Percentiles rank a stretch among this genome's conserved stretches.
Conservation (phyloP, 352 stramenopile species). For the Phytophthora colocasiae region DNA sequence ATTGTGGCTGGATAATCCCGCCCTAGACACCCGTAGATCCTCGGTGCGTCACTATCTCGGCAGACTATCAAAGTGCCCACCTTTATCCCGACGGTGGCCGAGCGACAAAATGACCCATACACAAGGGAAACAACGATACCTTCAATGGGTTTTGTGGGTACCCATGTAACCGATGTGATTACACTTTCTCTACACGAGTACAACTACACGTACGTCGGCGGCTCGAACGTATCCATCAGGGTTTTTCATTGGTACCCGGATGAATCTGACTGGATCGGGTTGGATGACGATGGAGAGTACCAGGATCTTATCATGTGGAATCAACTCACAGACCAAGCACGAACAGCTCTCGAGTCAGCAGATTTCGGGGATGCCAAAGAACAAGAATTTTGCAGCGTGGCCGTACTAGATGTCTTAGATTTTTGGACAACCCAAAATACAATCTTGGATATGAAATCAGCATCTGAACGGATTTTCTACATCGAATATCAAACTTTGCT, state of each 20-base stretch:
- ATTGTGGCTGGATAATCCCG: background rate
- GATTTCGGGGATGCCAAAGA: background rate
- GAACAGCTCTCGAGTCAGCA: background rate
- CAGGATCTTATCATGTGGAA: conserved; percentile 1
- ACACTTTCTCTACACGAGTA: background rate
- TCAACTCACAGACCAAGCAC: no score
- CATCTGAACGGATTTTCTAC: no score
- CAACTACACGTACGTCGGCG: background rate
- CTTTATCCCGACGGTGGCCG: background rate
- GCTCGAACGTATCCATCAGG: background rate
- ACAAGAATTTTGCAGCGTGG: background rate
- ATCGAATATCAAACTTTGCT: no score
- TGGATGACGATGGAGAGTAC: background rate
- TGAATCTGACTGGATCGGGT: background rate
- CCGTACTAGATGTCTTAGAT: no score
- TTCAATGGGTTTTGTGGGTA: background rate
- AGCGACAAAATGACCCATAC: background rate
- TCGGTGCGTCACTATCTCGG: background rate
- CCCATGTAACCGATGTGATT: background rate
- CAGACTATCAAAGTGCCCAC: background rate
- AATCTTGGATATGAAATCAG: no score
- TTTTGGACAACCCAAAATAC: no score
- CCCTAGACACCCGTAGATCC: background rate
- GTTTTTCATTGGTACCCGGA: background rate
- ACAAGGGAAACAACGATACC: background rate